Evolutionary conservation across 306 rosid species (phyloP).

Genomic region (Calophaca sinica): DNA sequence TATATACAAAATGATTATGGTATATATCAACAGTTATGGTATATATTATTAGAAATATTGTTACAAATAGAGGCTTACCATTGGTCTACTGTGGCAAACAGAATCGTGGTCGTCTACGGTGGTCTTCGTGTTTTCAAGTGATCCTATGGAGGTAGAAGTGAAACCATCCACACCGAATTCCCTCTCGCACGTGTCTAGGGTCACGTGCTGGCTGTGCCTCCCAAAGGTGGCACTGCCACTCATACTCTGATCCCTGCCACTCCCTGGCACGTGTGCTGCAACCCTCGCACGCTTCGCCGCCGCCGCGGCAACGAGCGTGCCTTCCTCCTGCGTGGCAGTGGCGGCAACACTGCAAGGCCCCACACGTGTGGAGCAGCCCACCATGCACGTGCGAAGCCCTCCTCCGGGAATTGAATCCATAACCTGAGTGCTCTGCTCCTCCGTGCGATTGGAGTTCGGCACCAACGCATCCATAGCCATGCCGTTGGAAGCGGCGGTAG

Average conservation of each 20-base stretch:
- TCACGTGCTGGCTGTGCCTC: constrained; percentile 58
- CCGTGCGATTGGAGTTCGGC: constrained; percentile 60
- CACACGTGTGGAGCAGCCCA: constrained; percentile 56
- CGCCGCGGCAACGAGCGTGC: neutral
- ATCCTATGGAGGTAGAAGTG: constrained; percentile 65
- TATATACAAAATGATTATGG: too few relatives aligned
- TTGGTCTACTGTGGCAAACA: constrained; percentile 75
- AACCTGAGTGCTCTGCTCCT: constrained; percentile 39
- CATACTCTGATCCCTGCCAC: constrained; percentile 60
- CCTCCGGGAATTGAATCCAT: constrained; percentile 31
- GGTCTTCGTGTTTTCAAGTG: constrained; percentile 68
- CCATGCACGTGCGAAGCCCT: constrained; percentile 38
- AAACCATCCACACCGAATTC: constrained; percentile 56
- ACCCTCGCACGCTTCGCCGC: constrained; percentile 29
- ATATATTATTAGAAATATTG: too few relatives aligned
- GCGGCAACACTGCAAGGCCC: constrained; percentile 55
- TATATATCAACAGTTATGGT: too few relatives aligned
- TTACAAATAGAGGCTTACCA: constrained; percentile 45
- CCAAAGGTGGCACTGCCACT: constrained; percentile 66
- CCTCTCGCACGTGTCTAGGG: constrained; percentile 59
- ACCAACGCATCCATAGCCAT: constrained; percentile 76
- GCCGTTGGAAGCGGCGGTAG: constrained; percentile 37
- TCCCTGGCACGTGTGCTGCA: constrained; percentile 54
- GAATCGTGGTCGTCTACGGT: constrained; percentile 80
- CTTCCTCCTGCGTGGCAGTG: constrained; percentile 27